A percentile compares a stretch with the other conserved stretches of the same genome.
These are phyloP conservation scores for Diaporthe destruens DNA, from an alignment of 2,329 filamentous ascomycete species.

Conservation along the genomic window DNA sequence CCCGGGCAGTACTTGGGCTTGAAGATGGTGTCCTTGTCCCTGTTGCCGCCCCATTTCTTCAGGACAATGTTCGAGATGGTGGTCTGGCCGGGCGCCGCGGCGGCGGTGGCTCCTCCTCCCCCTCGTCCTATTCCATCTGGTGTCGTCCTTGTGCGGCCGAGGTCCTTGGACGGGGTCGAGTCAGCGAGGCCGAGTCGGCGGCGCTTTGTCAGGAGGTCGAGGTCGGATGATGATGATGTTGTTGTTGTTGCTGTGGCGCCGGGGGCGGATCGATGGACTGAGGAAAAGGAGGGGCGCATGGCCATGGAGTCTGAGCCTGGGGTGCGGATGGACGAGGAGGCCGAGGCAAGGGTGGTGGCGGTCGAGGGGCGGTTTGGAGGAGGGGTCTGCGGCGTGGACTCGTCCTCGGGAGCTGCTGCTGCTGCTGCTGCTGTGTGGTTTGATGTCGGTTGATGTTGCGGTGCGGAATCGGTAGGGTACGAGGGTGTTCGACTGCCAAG, in stretches of 20 bases:
- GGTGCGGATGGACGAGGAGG: conserved; percentile 40
- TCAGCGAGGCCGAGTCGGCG: conserved; percentile 62
- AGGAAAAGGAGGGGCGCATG: conserved; percentile 44
- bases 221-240: conserved; percentile 46
- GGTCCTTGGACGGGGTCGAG: conserved; percentile 53
- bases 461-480: conserved; percentile 34
- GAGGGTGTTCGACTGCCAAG: conserved; percentile 64
- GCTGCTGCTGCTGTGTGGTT: conserved; percentile 43
- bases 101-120: too few species aligned
- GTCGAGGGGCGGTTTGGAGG: conserved; percentile 39
- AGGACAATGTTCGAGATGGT: conserved; percentile 58
- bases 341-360: conserved; percentile 32
- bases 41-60: conserved; percentile 54
- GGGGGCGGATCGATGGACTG: conserved; percentile 43
- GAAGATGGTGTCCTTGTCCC: conserved; percentile 48
- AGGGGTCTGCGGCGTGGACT: conserved; percentile 47
- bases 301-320: conserved; percentile 44
- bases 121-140: conserved; percentile 1
- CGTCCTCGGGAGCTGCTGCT: conserved; percentile 49
- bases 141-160: conserved; percentile 8
- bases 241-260: too few species aligned
- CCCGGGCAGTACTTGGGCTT: conserved; percentile 84
- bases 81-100: conserved; percentile 43
- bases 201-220: conserved; percentile 64
- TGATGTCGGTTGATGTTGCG: conserved; percentile 50